Evolutionary conservation across 345 rosid species (phyloP), one percentile per base, ranked within the genome.

Genomic region (Hibiscus tridactylites): DNA sequence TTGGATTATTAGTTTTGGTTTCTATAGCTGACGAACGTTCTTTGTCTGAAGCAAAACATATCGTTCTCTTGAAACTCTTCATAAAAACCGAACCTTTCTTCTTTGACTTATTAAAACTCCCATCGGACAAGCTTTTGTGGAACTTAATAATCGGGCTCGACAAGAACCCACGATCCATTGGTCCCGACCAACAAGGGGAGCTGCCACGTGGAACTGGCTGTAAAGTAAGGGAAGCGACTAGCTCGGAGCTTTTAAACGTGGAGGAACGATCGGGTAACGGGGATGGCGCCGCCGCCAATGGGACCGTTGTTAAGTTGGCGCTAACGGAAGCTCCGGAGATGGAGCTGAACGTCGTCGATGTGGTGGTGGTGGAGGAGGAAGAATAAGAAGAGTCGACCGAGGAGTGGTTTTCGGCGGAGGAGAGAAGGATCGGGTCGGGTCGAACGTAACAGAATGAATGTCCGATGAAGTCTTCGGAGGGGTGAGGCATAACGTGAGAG

Each of bases 281-380:
- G 71, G 63, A 85, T 81, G 91, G 81, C 2, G n/a, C 16, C 16
- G 15, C 31, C 28, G 83, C 83, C 46, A 97, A 85, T 42, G 86
- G 90, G 3, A 90, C 88, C 1, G 97, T 84, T 0, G 97, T 92
- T 7, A 91, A 79, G 81, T 95, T 95, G 69, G 99, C 97, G 68
- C 99, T 86, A 64, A 92, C 85, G 21, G 97, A 95, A 19, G 99
- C 97, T 26, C 99, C 99, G 81, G 99, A 89, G 59, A 95, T 95
- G 33, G 93, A 73, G 4, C 87, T 86, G 81, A 95, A 88, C 46
- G 96, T 83, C 42, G 90, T 81, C 59, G 83, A 78, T 2, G 50
- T 53, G 9, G 17, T 11, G 6, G 52, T 4, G 2, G 17, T 11
- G 6, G 52, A 2, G 2, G 60, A 16, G 6, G 61, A 19, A 1